A percentile compares a stretch with the other conserved stretches of the same genome.
Evolutionary conservation across 306 rosid genomes (phyloP).

Genomic region (Malus sieversii): DNA sequence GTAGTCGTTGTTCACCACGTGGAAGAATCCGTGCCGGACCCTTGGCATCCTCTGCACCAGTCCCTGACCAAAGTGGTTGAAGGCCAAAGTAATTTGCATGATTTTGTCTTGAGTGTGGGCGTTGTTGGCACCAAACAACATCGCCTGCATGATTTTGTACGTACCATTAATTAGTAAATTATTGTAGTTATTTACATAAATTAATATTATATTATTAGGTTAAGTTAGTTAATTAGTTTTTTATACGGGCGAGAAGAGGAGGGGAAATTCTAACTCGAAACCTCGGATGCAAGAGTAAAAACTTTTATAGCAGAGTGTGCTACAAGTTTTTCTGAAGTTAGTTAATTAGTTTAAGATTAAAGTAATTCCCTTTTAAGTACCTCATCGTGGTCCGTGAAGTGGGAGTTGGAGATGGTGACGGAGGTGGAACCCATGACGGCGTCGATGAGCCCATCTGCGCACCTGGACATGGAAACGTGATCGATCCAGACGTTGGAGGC

Average conservation of each 20-base stretch:
- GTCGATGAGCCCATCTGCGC: conserved; percentile 59
- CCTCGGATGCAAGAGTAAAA: too few relatives aligned
- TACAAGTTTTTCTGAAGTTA: too few relatives aligned
- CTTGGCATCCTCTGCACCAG: conserved; percentile 76
- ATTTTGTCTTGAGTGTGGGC: conserved; percentile 22
- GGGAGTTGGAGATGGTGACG: conserved; percentile 71
- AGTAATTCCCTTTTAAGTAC: conserved; percentile 12
- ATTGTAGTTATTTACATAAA: too few relatives aligned
- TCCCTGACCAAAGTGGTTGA: conserved; percentile 74
- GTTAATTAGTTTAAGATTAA: too few relatives aligned
- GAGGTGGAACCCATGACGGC: conserved; percentile 72
- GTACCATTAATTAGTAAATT: too few relatives aligned
- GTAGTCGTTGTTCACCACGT: conserved; percentile 68
- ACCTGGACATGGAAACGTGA: conserved; percentile 66
- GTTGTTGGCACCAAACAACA: conserved; percentile 72
- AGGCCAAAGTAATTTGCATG: conserved; percentile 74
- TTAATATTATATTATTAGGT: too few relatives aligned
- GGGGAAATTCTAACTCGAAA: too few relatives aligned
- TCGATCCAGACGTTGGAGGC: conserved; percentile 70
- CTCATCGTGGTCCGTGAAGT: conserved; percentile 66
- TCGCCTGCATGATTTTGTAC: conserved; percentile 34
- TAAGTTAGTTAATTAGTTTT: too few relatives aligned
- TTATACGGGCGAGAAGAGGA: too few relatives aligned
- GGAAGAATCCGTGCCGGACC: conserved; percentile 57
- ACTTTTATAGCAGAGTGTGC: too few relatives aligned